Base-by-base conservation (phyloP, 495 filamentous ascomycete species). In the Annulohypoxylon maeteangense region DNA sequence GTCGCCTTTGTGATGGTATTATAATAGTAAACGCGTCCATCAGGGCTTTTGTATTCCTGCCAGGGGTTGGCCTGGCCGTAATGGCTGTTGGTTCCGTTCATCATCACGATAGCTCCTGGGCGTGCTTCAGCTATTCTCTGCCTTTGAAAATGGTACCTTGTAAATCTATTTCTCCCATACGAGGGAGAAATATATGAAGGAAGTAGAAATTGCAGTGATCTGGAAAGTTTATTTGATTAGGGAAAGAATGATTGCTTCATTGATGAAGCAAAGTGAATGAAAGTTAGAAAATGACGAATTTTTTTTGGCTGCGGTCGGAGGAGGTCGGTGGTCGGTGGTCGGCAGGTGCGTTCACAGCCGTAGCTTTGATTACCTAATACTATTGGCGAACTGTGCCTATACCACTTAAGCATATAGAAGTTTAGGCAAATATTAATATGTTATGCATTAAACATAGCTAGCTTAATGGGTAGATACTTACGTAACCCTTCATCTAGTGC, bases 11-110 rank as follows among this genome's bases (percentile, higher is more conserved):
- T 97, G 67, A 90, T 81, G 3, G 88, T 81, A 79, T 98, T 97
- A 82, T 93, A 97, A 77, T 97, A 99, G 81, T 99, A 99, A n/a
- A 89, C 83, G 55, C 93, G 87, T 42, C 95, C 95, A 71, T 97
- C 95, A 3, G 89, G 78, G 74, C 91, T 92, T 73, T 90, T 90
- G 58, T 93, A 91, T 82, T 95, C 92, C 78, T 91, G 89, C 95
- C 95, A 98, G 20, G 89, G 80, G 44, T 78, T 81, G 57, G 85
- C 83, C 38, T 81, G 86, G 66, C 84, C 78, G 62, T 83, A 85
- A 62, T 80, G 82, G 67, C 82, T 82, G 75, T 84, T 87, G 75
- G 86, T 80, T 55, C 87, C 85, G 77, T 91, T 92, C 75, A 73
- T 71, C 91, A 93, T 95, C 40, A 66, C 73, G 76, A 73, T 53